phyloP scores from a whole-genome alignment of 805 yeast species.

The Kurtzmaniella fragi region DNA sequence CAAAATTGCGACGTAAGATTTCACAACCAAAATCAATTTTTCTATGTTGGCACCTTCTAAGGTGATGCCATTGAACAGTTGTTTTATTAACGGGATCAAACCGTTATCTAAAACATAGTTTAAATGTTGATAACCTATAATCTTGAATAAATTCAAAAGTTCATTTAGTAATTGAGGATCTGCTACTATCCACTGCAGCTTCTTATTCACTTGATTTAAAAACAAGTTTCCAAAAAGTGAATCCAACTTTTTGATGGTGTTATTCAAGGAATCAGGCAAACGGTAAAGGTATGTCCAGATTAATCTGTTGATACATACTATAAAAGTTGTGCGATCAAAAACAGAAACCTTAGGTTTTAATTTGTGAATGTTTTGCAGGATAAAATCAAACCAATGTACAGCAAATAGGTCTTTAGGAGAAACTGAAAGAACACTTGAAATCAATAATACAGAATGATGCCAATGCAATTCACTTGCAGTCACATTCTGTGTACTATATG shows the following conservation, averaged over 20 bases:
- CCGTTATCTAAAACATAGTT: slow-evolving; percentile 78
- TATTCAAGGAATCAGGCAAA: slow-evolving; percentile 82
- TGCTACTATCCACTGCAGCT: slow-evolving; percentile 71
- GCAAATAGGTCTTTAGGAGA: slow-evolving; percentile 74
- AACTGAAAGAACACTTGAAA: slow-evolving; percentile 72
- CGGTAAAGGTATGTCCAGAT: slow-evolving; percentile 89
- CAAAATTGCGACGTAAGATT: slow-evolving; percentile 67
- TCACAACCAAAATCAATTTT: slow-evolving; percentile 60
- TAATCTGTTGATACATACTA: slow-evolving; percentile 66
- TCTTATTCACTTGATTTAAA: slow-evolving; percentile 39
- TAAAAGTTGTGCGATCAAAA: slow-evolving; percentile 48
- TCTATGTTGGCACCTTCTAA: slow-evolving; percentile 69
- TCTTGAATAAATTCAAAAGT: slow-evolving; percentile 66
- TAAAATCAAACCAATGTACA: slow-evolving; percentile 61
- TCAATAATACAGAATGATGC: slow-evolving; percentile 62
- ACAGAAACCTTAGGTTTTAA: slow-evolving; percentile 55
- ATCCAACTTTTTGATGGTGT: slow-evolving; percentile 77
- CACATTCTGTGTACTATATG: background rate
- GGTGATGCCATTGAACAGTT: slow-evolving; percentile 51
- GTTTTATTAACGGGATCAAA: slow-evolving; percentile 61
- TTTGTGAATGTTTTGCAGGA: slow-evolving; percentile 58
- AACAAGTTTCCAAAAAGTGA: slow-evolving; percentile 53
- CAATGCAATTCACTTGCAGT: slow-evolving; percentile 37
- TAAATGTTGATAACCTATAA: slow-evolving; percentile 73
- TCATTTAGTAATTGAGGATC: slow-evolving; percentile 61